Conservation (phyloP, 2,329 filamentous ascomycete species). For the Aspergillus clavatus region DNA sequence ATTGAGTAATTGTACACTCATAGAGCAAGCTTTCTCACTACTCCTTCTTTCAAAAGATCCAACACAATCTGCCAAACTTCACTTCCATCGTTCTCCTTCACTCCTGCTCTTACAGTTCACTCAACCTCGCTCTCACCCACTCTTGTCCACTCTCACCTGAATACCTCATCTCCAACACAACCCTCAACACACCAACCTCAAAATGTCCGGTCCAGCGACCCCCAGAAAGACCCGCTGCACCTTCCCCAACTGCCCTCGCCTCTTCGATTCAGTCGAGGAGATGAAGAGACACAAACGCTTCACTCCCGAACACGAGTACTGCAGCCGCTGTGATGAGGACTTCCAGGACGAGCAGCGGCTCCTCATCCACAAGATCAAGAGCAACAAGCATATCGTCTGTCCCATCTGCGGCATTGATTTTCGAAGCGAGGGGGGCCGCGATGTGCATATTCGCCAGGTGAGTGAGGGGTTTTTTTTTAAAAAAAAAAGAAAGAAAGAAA, state of each 20-base stretch:
- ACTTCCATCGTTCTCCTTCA: no score
- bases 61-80: no score
- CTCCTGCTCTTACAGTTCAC: no score
- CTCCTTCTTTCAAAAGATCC: no score
- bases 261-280: constrained; percentile 42
- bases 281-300: constrained; percentile 51
- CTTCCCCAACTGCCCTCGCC: constrained; percentile 42
- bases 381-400: constrained; percentile 49
- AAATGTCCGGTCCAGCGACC: constrained; percentile 6
- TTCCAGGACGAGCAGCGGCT: constrained; percentile 43
- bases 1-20: no score
- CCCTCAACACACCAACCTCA: background rate
- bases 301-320: constrained; percentile 39
- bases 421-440: constrained; percentile 48
- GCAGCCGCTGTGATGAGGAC: constrained; percentile 41
- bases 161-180: no score
- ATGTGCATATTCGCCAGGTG: constrained; percentile 50
- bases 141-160: background rate
- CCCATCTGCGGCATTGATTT: constrained; percentile 55
- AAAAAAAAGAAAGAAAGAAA: no score
- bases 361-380: constrained; percentile 47
- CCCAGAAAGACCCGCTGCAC: constrained; percentile 40
- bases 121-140: no score
- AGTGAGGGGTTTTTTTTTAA: constrained; percentile 12
- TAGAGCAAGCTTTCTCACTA: no score